Evolutionary conservation across 2,329 filamentous ascomycete genomes (phyloP), one percentile per base, ranked within the genome.

Genomic region (Epichloe festucae): DNA sequence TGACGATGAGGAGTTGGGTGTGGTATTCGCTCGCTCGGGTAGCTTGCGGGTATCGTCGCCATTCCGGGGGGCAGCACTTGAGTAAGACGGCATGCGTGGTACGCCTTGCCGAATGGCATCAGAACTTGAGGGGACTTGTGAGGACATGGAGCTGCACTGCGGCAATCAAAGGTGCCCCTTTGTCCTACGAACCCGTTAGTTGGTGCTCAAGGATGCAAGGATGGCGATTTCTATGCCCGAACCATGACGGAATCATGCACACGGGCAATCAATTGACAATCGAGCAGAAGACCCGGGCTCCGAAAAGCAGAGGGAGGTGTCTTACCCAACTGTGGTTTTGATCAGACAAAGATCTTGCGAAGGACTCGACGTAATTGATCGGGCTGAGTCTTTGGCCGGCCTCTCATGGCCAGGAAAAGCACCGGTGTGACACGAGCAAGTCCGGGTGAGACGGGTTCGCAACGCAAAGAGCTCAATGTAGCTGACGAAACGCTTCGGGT

Each of bases 11-110:
- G 64, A 65, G 58, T 71, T 71, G 48, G 73, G 69, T 53, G 73
- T 67, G 10, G 73, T 77, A 54, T 70, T 72, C 12, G 74, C 71
- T 58, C 73, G 67, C 62, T 73, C 72, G n/a, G 67, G 60, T 4
- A 62, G 60, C 52, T 61, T 60, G 50, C 65, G 58, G 48, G 62
- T 58, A 53, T 68, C 63, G 42, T 60, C 59, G 27, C 65, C 58
- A 36, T 65, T 59, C 27, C 64, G 45, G 59, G 53, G 41, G 52
- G 49, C 56, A 55, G 59, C 61, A 49, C 55, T 58, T 3, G 60
- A 59, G 44, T 59, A 62, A 36, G 67, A 67, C n/a, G 64, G 53
- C 39, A 60, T 56, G 11, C 68, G 64, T 41, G 59, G 53, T 23
- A 60, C 54, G 34, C 57, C 57, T 12, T 65, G 66, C 36, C 64